Evolutionary conservation across 2,329 filamentous ascomycete species (phyloP), one percentile per base, ranked within the genome.

Genomic region (Colletotrichum noveboracense): DNA sequence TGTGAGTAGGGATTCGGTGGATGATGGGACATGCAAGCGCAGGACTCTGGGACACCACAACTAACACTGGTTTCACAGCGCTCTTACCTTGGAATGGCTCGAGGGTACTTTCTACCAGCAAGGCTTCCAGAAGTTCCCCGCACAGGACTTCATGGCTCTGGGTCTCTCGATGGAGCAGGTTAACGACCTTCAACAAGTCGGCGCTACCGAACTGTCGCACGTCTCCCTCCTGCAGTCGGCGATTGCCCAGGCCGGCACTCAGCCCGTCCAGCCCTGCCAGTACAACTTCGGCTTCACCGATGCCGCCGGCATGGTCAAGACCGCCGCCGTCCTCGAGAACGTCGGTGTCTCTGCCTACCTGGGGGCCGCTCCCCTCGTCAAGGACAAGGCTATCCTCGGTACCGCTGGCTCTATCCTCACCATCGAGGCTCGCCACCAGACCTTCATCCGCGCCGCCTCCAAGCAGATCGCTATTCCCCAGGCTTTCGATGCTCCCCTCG

Each of bases 271-370:
- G 82, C 89, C 91, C 8, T 95, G 94, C 89, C 87, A 87, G 69
- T 96, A 96, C 87, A 90, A 94, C 86, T 96, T 96, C 81, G 88
- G 87, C 79, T 91, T 94, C 83, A 92, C 91, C 66, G 90, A 92
- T 79, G 92, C 93, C 64, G 86, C 87, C 26, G 85, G 86, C 81
- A 95, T 96, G 92, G 89, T 96, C 48, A 90, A 89, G 66, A 94
- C 92, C 4, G 94, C 93, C 16, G 89, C 90, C 78, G 87, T 95
- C 26, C 91, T 96, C 74, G 94, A 96, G 84, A 93, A 91, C 80
- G 89, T 95, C 74, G 93, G 93, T 83, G 89, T 95, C 36, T 93
- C 92, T n/a, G 93, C 93, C 77, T 93, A 93, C 84, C 90, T 95
- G 16, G 94, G 93, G 75, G 94, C 93, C 30, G 93, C 93, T 16